phyloP scores from a whole-genome alignment of 495 filamentous ascomycete species.

The Talaromyces stipitatus region DNA sequence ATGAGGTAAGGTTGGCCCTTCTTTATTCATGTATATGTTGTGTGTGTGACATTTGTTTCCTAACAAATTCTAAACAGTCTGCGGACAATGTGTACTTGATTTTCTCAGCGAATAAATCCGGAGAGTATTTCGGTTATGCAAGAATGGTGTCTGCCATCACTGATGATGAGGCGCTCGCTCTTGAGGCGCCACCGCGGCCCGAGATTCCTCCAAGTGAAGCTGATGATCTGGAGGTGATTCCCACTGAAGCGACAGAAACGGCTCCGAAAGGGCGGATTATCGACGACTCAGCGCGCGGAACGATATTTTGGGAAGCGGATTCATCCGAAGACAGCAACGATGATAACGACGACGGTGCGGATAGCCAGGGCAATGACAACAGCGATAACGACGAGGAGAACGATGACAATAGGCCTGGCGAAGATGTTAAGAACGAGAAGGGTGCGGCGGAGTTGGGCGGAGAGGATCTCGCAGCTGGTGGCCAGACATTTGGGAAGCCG shows the following conservation, averaged over 20 bases:
- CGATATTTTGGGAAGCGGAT: conserved; percentile 95
- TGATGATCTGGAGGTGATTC: conserved; percentile 52
- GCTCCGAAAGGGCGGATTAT: conserved; percentile 86
- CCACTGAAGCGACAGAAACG: conserved; percentile 69
- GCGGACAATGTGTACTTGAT: conserved; percentile 89
- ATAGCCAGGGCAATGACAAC: conserved; percentile 26
- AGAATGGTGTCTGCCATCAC: conserved; percentile 83
- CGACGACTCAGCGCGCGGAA: conserved; percentile 84
- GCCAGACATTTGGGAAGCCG: conserved; percentile 78
- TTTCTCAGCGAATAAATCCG: conserved; percentile 97
- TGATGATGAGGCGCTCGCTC: conserved; percentile 60
- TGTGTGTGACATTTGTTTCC: background rate
- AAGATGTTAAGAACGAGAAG: conserved; percentile 26
- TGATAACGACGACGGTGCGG: conserved; percentile 30
- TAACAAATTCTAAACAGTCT: conserved; percentile 36
- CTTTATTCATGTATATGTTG: background rate
- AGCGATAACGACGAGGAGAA: conserved; percentile 32
- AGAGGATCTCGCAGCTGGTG: conserved; percentile 25
- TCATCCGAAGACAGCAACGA: conserved; percentile 39
- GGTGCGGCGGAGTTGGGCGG: conserved; percentile 34
- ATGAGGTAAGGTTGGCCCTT: conserved; percentile 51
- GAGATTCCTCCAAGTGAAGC: conserved; percentile 53
- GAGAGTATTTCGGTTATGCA: conserved; percentile 95
- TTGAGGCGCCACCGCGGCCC: conserved; percentile 39
- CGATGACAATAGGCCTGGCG: conserved; percentile 17